Evolutionary conservation across 805 yeast genomes (phyloP).

Genomic region (Candida maesae): DNA sequence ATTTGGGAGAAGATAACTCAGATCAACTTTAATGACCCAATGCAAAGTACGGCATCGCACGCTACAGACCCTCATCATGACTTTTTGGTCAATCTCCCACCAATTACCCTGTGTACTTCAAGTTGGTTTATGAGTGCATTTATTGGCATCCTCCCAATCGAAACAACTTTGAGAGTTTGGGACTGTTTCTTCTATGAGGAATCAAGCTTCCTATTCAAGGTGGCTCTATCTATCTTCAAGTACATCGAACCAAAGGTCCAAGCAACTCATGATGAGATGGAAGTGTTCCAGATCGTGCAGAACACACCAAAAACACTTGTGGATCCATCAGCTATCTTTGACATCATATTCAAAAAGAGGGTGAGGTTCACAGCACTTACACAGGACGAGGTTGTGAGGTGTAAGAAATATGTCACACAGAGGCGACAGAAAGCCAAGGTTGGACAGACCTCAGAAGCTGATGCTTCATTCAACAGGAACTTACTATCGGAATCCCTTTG

Average conservation of each 20-base stretch:
- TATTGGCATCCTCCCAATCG: slow-evolving; percentile 86
- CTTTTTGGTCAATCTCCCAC: slow-evolving; percentile 76
- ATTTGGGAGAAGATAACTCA: slow-evolving; percentile 58
- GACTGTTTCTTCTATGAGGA: slow-evolving; percentile 93
- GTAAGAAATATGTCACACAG: slow-evolving; percentile 72
- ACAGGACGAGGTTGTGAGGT: slow-evolving; percentile 76
- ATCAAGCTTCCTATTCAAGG: slow-evolving; percentile 77
- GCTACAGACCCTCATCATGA: slow-evolving; percentile 30
- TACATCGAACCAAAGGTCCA: slow-evolving; percentile 63
- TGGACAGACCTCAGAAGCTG: slow-evolving; percentile 20
- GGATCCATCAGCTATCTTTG: slow-evolving; percentile 68
- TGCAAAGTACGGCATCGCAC: slow-evolving; percentile 13
- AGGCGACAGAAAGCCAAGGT: slow-evolving; percentile 38
- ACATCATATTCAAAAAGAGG: slow-evolving; percentile 69
- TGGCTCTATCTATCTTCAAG: slow-evolving; percentile 76
- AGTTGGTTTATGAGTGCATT: slow-evolving; percentile 99
- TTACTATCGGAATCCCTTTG: slow-evolving; percentile 31
- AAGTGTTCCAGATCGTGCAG: slow-evolving; percentile 81
- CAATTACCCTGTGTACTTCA: slow-evolving; percentile 88
- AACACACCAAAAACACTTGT: slow-evolving; percentile 68
- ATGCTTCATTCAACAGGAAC: slow-evolving; percentile 26
- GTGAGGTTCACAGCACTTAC: slow-evolving; percentile 71
- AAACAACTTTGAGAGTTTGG: slow-evolving; percentile 86
- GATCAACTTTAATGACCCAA: slow-evolving; percentile 35
- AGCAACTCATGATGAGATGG: slow-evolving; percentile 46